Percentiles rank a stretch among this genome's conserved stretches.
Conservation (phyloP, 2,329 filamentous ascomycete species). For the Bipolaris victoriae region DNA sequence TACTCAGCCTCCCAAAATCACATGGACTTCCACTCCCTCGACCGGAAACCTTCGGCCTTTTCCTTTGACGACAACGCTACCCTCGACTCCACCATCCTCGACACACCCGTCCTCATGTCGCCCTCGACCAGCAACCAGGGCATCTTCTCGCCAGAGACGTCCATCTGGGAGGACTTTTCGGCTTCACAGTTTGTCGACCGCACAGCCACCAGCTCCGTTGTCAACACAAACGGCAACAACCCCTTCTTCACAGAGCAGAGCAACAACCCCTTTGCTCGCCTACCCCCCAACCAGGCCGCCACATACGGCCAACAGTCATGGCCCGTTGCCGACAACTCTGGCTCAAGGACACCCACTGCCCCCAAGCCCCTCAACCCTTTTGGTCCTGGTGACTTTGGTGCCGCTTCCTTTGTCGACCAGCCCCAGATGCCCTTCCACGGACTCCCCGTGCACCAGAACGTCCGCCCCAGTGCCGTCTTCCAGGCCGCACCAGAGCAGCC, state of each 20-base stretch:
- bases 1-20: slow-evolving; percentile 30
- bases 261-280: slow-evolving; percentile 69
- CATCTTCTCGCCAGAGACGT: slow-evolving; percentile 60
- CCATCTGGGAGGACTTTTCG: slow-evolving; percentile 56
- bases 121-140: slow-evolving; percentile 56
- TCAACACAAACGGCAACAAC: slow-evolving; percentile 53
- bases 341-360: slow-evolving; percentile 75
- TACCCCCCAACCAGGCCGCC: slow-evolving; percentile 57
- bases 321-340: slow-evolving; percentile 68
- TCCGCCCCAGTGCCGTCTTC: slow-evolving; percentile 59
- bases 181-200: slow-evolving; percentile 49
- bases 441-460: slow-evolving; percentile 47
- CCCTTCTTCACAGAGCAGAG: slow-evolving; percentile 57
- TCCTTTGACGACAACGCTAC: slow-evolving; percentile 61
- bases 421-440: slow-evolving; percentile 49
- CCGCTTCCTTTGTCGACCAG: slow-evolving; percentile 52
- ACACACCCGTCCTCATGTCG: slow-evolving; percentile 55
- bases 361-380: slow-evolving; percentile 74
- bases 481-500: slow-evolving; percentile 54
- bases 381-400: slow-evolving; percentile 57
- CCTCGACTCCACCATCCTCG: slow-evolving; percentile 54
- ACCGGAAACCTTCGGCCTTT: slow-evolving; percentile 48
- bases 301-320: slow-evolving; percentile 62
- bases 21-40: slow-evolving; percentile 49
- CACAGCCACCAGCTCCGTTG: slow-evolving; percentile 45